phyloP scores from a whole-genome alignment of 2,329 filamentous ascomycete genomes.

The Neonectria magnoliae region DNA sequence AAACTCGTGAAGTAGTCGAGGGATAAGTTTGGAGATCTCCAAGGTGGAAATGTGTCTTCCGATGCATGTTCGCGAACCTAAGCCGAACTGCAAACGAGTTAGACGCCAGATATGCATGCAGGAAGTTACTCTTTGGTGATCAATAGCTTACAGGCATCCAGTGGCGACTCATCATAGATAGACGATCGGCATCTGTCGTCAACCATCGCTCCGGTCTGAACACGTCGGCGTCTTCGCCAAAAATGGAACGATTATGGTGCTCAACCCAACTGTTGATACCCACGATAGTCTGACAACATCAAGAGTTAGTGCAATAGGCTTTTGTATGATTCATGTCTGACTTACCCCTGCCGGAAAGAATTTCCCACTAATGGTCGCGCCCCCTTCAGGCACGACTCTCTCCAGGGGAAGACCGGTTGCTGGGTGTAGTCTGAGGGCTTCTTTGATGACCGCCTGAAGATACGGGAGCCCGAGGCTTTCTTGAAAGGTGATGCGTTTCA shows the following conservation, averaged over 20 bases:
- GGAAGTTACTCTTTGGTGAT: neutral
- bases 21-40: neutral
- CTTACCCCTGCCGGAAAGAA: neutral
- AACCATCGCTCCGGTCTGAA: neutral
- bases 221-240: neutral
- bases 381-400: conserved; percentile 56
- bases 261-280: neutral
- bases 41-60: neutral
- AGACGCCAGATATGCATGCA: neutral
- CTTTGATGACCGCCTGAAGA: conserved; percentile 2
- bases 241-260: neutral
- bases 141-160: neutral
- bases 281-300: neutral
- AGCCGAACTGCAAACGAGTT: neutral
- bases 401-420: conserved; percentile 58
- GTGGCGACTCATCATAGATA: neutral
- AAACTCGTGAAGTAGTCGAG: neutral
- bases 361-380: conserved; percentile 50
- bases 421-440: conserved; percentile 58
- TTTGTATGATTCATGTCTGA: neutral
- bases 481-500: neutral
- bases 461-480: neutral
- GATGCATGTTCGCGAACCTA: neutral
- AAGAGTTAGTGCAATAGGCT: neutral
- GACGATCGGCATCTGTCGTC: neutral